A percentile compares a stretch with the other conserved stretches of the same genome.
These are phyloP conservation scores for Microbotryum saponariae DNA, from an alignment of 1,284 basidiomycete species.

Conservation along the genomic window DNA sequence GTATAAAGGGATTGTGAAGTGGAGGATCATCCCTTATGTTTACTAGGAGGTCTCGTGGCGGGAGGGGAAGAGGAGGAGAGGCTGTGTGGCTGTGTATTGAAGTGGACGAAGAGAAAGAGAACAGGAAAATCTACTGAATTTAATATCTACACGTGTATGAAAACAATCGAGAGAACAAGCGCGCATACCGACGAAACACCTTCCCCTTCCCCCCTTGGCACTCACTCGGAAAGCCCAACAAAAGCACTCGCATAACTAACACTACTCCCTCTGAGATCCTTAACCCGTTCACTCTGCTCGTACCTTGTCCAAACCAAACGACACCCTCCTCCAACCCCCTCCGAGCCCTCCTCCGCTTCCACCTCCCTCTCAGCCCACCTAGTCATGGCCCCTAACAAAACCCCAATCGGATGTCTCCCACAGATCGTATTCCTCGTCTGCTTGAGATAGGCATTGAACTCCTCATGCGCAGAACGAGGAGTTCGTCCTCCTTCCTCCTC, in stretches of 20 bases:
- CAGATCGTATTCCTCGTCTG: constrained; percentile 94
- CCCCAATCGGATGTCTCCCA: constrained; percentile 88
- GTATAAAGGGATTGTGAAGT: constrained; percentile 57
- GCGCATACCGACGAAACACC: too few relatives aligned
- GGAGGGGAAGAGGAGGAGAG: too few relatives aligned
- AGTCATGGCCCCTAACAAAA: constrained; percentile 69
- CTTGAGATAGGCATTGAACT: constrained; percentile 67
- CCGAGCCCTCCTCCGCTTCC: constrained; percentile 34
- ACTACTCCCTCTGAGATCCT: constrained; percentile 65
- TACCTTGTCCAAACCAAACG: constrained; percentile 73
- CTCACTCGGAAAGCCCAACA: constrained; percentile 39
- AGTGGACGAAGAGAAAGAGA: neutral
- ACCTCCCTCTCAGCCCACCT: constrained; percentile 50
- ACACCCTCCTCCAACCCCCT: constrained; percentile 37
- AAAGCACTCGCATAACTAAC: constrained; percentile 93
- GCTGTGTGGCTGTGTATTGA: neutral
- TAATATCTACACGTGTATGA: too few relatives aligned
- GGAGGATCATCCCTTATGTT: constrained; percentile 79
- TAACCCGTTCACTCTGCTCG: constrained; percentile 78
- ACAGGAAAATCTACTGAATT: too few relatives aligned
- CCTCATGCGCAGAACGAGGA: constrained; percentile 48
- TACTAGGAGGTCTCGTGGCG: constrained; percentile 46
- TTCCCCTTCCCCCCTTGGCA: too few relatives aligned
- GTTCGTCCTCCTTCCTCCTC: constrained; percentile 44
- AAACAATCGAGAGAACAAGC: too few relatives aligned